Evolutionary conservation across 1,284 basidiomycete species (phyloP).

Genomic region (Puccinia hordei): DNA sequence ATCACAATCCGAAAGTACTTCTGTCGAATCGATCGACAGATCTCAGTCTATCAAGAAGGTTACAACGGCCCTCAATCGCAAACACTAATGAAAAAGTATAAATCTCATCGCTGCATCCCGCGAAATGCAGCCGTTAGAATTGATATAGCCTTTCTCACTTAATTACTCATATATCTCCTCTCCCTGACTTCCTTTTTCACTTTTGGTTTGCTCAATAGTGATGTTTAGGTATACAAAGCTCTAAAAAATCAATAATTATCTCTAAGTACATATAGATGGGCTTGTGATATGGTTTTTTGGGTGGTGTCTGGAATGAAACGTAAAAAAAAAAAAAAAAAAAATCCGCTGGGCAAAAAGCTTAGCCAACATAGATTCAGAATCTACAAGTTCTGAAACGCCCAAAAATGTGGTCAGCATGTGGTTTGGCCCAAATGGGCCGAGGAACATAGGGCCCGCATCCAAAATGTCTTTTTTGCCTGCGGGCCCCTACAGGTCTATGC

Average conservation of each 20-base stretch:
- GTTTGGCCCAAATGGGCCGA: too few relatives aligned
- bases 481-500: too few relatives aligned
- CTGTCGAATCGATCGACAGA: conserved; percentile 5
- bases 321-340: conserved; percentile 13
- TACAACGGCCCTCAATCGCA: not conserved
- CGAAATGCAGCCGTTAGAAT: not conserved
- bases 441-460: too few relatives aligned
- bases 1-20: conserved; percentile 7
- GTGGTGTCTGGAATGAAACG: not conserved
- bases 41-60: conserved; percentile 10
- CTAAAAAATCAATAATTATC: too few relatives aligned
- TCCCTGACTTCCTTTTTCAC: too few relatives aligned
- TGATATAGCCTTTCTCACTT: conserved; percentile 24
- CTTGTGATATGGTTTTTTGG: not conserved
- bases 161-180: not conserved
- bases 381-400: not conserved
- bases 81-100: conserved; percentile 16
- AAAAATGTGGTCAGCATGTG: too few relatives aligned
- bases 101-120: conserved; percentile 12
- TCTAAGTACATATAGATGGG: not conserved
- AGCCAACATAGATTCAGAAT: not conserved
- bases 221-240: too few relatives aligned
- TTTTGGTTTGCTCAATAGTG: too few relatives aligned
- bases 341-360: conserved; percentile 8
- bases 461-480: too few relatives aligned